phyloP scores from a whole-genome alignment of 306 rosid species.

The Echinosophora koreensis region DNA sequence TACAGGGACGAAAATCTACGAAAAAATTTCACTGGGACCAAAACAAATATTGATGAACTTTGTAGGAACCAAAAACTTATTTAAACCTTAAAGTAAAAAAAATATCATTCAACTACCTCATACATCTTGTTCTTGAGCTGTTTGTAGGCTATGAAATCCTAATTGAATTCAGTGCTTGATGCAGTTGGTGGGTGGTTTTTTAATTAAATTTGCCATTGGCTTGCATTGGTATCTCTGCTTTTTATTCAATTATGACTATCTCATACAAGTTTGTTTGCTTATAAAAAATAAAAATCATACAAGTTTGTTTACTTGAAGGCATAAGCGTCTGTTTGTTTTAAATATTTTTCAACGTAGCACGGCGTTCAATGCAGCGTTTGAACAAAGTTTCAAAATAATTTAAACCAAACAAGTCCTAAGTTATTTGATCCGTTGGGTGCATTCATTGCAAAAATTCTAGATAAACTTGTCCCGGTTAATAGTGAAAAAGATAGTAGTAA shows the following conservation, averaged over 20 bases:
- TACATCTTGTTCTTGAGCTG: not conserved
- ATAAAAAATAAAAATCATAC: too few species aligned
- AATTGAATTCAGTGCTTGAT: not conserved
- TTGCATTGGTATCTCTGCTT: constrained; percentile 9
- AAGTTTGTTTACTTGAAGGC: too few species aligned
- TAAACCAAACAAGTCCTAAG: too few species aligned
- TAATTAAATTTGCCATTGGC: constrained; percentile 18
- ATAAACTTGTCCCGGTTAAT: not conserved
- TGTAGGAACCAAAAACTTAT: too few species aligned
- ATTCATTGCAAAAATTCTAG: constrained; percentile 4
- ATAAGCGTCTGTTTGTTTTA: too few species aligned
- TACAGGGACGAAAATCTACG: too few species aligned
- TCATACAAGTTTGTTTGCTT: not conserved
- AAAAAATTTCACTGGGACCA: too few species aligned
- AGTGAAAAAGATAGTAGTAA: constrained; percentile 20
- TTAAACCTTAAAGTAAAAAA: too few species aligned
- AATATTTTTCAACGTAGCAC: too few species aligned
- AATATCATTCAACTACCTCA: not conserved
- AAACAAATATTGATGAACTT: too few species aligned
- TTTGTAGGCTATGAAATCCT: not conserved
- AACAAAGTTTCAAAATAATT: too few species aligned
- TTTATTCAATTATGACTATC: constrained; percentile 21
- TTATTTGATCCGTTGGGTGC: not conserved
- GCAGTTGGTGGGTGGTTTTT: constrained; percentile 21
- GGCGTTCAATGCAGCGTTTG: too few species aligned